phyloP scores from a whole-genome alignment of 768 basidiomycete species.

The Amanita rubescens region DNA sequence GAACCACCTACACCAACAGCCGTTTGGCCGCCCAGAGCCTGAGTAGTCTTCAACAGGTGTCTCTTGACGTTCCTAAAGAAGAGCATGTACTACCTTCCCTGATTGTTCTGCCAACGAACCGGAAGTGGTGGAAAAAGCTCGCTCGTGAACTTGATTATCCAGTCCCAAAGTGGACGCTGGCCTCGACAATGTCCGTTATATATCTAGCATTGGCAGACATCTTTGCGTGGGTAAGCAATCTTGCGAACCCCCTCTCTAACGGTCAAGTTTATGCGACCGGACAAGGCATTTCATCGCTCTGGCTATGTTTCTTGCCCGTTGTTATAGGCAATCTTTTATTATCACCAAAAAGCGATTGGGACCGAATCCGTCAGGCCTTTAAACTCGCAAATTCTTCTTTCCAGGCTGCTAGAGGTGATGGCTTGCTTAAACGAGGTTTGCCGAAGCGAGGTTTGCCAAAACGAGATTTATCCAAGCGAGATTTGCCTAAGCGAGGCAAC shows the following conservation, averaged over 20 bases:
- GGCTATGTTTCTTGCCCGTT: constrained; percentile 39
- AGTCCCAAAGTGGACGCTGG: constrained; percentile 31
- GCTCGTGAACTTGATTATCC: constrained; percentile 23
- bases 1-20: constrained; percentile 18
- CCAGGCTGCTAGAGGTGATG: too few species aligned
- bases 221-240: constrained; percentile 25
- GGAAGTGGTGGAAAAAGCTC: constrained; percentile 31
- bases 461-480: too few species aligned
- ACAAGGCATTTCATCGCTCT: constrained; percentile 32
- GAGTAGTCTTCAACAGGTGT: constrained; percentile 31
- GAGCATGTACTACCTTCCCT: constrained; percentile 24
- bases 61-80: constrained; percentile 22
- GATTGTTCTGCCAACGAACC: constrained; percentile 31
- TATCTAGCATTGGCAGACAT: constrained; percentile 36
- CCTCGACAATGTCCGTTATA: constrained; percentile 29
- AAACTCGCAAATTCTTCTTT: constrained; percentile 24
- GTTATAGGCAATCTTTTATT: constrained; percentile 36
- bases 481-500: not conserved
- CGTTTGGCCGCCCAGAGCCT: constrained; percentile 23
- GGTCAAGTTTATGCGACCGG: constrained; percentile 24
- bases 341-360: constrained; percentile 33
- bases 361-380: constrained; percentile 23
- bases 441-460: too few species aligned
- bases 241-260: constrained; percentile 12
- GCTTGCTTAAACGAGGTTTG: too few species aligned